A percentile compares a stretch with the other conserved stretches of the same genome.
These are phyloP conservation scores for Niveomyces coronatus DNA, from an alignment of 2,329 filamentous ascomycete species.

Conservation along the genomic window DNA sequence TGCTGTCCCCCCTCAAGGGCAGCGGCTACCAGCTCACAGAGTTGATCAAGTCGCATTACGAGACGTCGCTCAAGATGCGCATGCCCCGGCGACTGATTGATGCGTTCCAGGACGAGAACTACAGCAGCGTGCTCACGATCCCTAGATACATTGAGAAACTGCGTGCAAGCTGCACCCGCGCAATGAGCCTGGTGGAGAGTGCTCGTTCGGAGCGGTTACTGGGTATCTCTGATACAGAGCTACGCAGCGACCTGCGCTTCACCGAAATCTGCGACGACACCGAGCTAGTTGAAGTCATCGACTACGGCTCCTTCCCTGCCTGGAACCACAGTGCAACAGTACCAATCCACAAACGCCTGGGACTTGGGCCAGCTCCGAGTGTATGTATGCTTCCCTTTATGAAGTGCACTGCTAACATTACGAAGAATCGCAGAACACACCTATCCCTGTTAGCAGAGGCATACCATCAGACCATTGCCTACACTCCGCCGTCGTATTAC, in stretches of 20 bases:
- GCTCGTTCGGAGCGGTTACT: constrained; percentile 34
- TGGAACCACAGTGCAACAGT: constrained; percentile 28
- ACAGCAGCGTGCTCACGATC: constrained; percentile 39
- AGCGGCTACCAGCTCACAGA: constrained; percentile 28
- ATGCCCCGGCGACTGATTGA: constrained; percentile 33
- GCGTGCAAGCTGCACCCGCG: constrained; percentile 39
- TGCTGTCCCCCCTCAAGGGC: constrained; percentile 23
- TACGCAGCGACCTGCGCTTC: constrained; percentile 35
- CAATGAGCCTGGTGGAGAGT: constrained; percentile 43
- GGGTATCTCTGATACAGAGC: constrained; percentile 28
- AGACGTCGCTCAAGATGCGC: constrained; percentile 33
- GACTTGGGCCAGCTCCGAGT: constrained; percentile 41
- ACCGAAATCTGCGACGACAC: constrained; percentile 29
- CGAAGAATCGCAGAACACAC: constrained; percentile 39
- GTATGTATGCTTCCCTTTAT: constrained; percentile 24
- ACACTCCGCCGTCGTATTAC: constrained; percentile 39
- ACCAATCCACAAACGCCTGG: constrained; percentile 33
- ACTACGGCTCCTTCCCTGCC: constrained; percentile 42
- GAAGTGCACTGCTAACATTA: constrained; percentile 10
- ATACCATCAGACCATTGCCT: constrained; percentile 39
- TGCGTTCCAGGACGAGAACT: constrained; percentile 39
- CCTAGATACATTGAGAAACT: constrained; percentile 33
- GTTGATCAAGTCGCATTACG: constrained; percentile 36
- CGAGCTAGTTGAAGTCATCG: constrained; percentile 33
- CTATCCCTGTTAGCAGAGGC: constrained; percentile 38